Base-by-base conservation (phyloP, 192 early-diverging fungal genomes). In the Physocladia obscura region DNA sequence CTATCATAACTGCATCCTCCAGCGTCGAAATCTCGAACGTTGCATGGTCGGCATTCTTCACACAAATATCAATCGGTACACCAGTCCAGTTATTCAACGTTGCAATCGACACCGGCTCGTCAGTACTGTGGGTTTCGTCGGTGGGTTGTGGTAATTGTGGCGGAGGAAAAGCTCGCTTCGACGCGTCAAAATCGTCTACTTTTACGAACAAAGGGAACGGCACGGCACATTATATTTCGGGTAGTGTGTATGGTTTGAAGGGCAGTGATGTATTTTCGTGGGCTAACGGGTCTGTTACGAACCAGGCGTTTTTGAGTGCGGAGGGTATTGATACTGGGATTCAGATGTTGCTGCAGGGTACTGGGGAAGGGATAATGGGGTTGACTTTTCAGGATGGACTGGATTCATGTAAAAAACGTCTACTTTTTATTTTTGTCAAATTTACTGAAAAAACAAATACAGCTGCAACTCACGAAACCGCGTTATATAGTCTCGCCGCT, bases 81-180 rank as follows among this genome's bases (percentile, higher is more conserved):
- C 94, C 94, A 21, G 76, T 87, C 44, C 94, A 96, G 79, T 81
- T 77, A 4, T 96, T 96, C 82, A 85, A 84, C 44, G 92, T 96
- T 24, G 87, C 92, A 32, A 90, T 95, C 50, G 94, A 96, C 77
- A 96, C 93, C 4, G 94, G 94, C 27, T 93, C 91, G 47, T 87
- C 89, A 37, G 92, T 94, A 75, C 84, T 95, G 35, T 96, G 93
- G 93, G 51, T 58, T 34, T 34, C 26, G 15, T 13, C 24, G 11
- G 35, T 58, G 4, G 31, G 6, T 15, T 58, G 57, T 31, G 11
- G 4, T 17, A 58, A 11, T 31, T 58, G 57, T 34, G 4, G 27
- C 19, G 35, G 35, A 8, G 31, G 27, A 15, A 15, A 4, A 13
- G 8, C 26, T 6, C n/a, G 22, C 24, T 58, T 58, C 31, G 21